Conservation (phyloP, 768 basidiomycete species). For the Astraeus odoratus region DNA sequence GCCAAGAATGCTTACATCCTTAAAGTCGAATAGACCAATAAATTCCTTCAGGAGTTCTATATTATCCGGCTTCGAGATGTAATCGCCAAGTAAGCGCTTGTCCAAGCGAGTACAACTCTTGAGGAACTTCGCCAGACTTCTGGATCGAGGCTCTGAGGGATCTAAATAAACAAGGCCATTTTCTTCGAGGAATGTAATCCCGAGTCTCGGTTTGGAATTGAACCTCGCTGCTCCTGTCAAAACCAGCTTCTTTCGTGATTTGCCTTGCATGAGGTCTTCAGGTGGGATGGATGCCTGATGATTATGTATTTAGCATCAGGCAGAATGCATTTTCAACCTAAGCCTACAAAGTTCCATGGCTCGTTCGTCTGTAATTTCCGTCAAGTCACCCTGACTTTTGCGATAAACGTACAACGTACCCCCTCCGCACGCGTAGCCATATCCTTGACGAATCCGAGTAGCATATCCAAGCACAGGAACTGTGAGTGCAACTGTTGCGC, state of each 20-base stretch:
- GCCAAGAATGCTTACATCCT: slow-evolving; percentile 47
- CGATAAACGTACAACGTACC: slow-evolving; percentile 27
- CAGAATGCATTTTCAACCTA: neutral
- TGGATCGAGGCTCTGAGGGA: slow-evolving; percentile 49
- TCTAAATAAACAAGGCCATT: slow-evolving; percentile 81
- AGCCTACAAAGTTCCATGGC: slow-evolving; percentile 59
- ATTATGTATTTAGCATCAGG: slow-evolving; percentile 1
- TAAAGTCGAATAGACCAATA: slow-evolving; percentile 84
- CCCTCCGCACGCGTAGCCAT: slow-evolving; percentile 67
- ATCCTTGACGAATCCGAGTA: slow-evolving; percentile 80
- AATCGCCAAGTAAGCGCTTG: slow-evolving; percentile 92
- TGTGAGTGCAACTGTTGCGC: slow-evolving; percentile 72
- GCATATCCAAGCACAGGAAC: slow-evolving; percentile 79
- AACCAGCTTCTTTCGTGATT: slow-evolving; percentile 83
- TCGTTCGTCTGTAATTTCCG: slow-evolving; percentile 32
- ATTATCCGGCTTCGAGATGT: slow-evolving; percentile 84
- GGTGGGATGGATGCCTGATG: slow-evolving; percentile 48
- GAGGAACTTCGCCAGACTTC: slow-evolving; percentile 78
- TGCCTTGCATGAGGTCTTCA: slow-evolving; percentile 54
- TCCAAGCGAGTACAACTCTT: slow-evolving; percentile 81
- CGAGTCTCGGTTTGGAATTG: slow-evolving; percentile 89
- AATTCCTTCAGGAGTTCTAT: slow-evolving; percentile 80
- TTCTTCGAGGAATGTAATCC: slow-evolving; percentile 86
- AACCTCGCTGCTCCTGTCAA: slow-evolving; percentile 80
- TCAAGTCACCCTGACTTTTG: slow-evolving; percentile 1